Base-by-base conservation (phyloP, 306 rosid species). In the Hippophae rhamnoides region DNA sequence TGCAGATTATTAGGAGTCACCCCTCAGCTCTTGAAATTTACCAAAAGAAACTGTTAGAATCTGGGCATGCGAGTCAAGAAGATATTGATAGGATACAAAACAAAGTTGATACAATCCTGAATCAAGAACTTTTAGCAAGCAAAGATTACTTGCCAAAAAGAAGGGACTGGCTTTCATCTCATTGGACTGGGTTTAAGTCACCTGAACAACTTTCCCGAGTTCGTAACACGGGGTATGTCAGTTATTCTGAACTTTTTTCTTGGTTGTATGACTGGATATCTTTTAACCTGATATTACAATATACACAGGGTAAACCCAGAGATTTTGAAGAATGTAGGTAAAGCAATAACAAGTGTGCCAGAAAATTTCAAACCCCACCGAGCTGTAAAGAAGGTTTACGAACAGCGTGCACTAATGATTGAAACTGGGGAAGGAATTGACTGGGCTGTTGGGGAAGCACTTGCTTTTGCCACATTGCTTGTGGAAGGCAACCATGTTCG, bases 151-250 rank as follows among this genome's bases (percentile, higher is more conserved):
- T 86, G 67, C 96, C 93, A 0, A 82, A 88, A 71, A 76, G 85
- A 76, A 83, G 96, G 65, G 99, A 92, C 79, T 92, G 99, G 96
- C 96, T 92, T 69, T 79, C 98, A 23, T 90, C 98, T 11, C 86
- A 92, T 76, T 92, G 98, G 98, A 47, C 82, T 51, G 99, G 99
- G 43, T 88, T 83, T 75, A 92, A 92, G 86, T 80, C 99, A 55
- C 99, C 99, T 14, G 96, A 88, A 72, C 99, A 92, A 71, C 48
- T 85, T 82, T 92, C 99, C 50, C 92, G 99, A 43, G 64, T 92
- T 68, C 79, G 92, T 44, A 92, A 92, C 66, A 88, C 99, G 54
- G 99, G 96, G 98, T 92, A 82, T 61, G 72, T 7, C 42, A 43
- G 54, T 65, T 43, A 68, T 68, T 50, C 64, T 14, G 41, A 9